phyloP scores from a whole-genome alignment of 2,329 filamentous ascomycete species.

The Fusarium citri region DNA sequence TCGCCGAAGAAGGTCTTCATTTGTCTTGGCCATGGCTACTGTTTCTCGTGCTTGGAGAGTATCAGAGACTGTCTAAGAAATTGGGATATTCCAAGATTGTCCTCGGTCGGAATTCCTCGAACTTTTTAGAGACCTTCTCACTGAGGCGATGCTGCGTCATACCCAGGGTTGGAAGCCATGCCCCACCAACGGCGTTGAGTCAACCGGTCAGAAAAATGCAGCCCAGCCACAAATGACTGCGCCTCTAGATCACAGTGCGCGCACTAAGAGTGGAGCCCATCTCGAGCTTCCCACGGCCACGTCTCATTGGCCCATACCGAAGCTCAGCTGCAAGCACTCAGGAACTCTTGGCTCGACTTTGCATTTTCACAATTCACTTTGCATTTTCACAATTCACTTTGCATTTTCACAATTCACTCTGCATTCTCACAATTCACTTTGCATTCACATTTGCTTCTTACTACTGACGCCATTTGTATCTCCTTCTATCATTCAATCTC shows the following conservation, averaged over 20 bases:
- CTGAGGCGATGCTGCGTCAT: constrained; percentile 26
- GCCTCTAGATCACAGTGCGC: constrained; percentile 1
- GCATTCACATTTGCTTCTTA: not conserved
- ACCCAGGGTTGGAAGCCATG: not conserved
- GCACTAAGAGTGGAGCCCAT: not conserved
- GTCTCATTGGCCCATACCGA: not conserved
- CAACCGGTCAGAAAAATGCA: constrained; percentile 32
- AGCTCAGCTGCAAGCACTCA: not conserved
- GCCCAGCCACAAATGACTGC: constrained; percentile 8
- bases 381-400: not conserved
- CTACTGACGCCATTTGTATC: not conserved
- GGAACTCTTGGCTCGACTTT: not conserved
- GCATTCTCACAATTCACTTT: not conserved
- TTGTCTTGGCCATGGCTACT: constrained; percentile 53
- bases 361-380: not conserved
- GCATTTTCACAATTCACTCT: not conserved
- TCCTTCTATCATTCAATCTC: not conserved
- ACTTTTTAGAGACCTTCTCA: constrained; percentile 18
- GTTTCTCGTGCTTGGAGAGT: not conserved
- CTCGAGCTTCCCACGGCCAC: not conserved
- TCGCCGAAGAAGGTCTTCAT: constrained; percentile 61
- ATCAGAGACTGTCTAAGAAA: not conserved
- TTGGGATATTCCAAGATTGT: not conserved
- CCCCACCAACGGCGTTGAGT: constrained; percentile 31
- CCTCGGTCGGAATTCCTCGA: constrained; percentile 14